Base-by-base conservation (phyloP, 2,329 filamentous ascomycete species). In the Penicillium capsulatum region DNA sequence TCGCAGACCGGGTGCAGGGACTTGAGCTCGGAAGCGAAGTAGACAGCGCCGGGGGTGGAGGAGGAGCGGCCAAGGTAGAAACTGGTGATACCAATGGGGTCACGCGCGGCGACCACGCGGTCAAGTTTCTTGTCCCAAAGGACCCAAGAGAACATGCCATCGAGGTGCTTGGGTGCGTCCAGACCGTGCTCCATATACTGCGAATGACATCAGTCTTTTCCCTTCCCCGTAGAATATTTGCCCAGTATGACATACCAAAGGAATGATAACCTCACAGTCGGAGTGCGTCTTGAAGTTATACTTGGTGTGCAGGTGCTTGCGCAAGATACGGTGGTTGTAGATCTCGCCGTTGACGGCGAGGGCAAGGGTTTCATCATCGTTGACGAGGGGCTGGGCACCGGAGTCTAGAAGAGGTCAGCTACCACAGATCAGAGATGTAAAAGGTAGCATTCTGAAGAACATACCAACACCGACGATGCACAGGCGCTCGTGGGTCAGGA, bases 71-170 rank as follows among this genome's bases (percentile, higher is more conserved):
- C 92, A 68, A 96, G 86, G 74, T 98, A 98, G 67, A 98, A 89
- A 49, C 88, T 96, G 53, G 90, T 97, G 67, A 98, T 83, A 57
- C 92, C 92, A 59, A 98, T 96, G 24, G 92, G 92, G 67, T 98
- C 92, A 64, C 92, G 83, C 40, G 92, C 92, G 42, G 92, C 92
- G 61, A 98, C 81, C 48, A 89, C 86, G 54, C 92, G 84, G 74
- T 98, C 86, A 67, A 89, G 81, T 54, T 80, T 83, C 79, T 94
- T 95, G 74, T 98, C 92, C 71, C 95, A 95, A 37, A 98, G 79
- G 40, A 98, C 90, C 73, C 94, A 98, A 11, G 91, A 96, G 79
- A 98, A 98, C 92, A 98, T 98, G 73, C 92, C 92, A 66, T 98
- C 92, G 54, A 98, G 81, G 69, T 88, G 76, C 70, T 91, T 92